These are phyloP conservation scores for Luffa aegyptiaca DNA, from an alignment of 306 rosid species.

Conservation along the genomic window DNA sequence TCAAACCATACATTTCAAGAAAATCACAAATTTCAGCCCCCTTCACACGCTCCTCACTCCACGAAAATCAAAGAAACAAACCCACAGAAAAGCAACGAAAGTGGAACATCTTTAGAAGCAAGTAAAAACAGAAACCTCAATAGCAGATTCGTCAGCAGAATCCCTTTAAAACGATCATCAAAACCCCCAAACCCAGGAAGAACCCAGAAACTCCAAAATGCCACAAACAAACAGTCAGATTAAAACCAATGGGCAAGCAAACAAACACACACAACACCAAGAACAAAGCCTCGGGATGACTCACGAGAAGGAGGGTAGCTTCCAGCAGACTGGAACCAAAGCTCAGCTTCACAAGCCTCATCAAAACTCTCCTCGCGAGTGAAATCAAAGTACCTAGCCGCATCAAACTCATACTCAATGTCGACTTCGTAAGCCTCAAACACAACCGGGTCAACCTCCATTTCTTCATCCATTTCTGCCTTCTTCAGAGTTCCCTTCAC, in stretches of 20 bases:
- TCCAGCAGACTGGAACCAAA: constrained; percentile 42
- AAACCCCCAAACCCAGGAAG: background rate
- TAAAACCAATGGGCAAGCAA: background rate
- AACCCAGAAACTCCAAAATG: background rate
- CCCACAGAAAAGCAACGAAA: background rate
- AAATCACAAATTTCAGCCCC: background rate
- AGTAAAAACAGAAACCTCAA: background rate
- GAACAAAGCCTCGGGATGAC: constrained; percentile 1
- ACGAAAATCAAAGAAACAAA: background rate
- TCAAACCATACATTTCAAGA: background rate
- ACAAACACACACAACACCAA: background rate
- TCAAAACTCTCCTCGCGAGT: constrained; percentile 29
- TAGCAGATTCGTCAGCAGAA: background rate
- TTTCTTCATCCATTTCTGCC: constrained; percentile 30
- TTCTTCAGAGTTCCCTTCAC: background rate
- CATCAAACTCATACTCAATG: constrained; percentile 45
- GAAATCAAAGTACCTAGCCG: constrained; percentile 36
- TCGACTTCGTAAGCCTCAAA: constrained; percentile 43
- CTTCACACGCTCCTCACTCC: background rate
- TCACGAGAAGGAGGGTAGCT: constrained; percentile 54
- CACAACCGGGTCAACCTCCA: constrained; percentile 41
- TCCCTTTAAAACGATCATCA: background rate
- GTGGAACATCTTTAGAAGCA: background rate
- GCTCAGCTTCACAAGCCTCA: constrained; percentile 41
- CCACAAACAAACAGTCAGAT: background rate